Conservation (phyloP, 2,329 filamentous ascomycete species). For the Pezicula neosporulosa region DNA sequence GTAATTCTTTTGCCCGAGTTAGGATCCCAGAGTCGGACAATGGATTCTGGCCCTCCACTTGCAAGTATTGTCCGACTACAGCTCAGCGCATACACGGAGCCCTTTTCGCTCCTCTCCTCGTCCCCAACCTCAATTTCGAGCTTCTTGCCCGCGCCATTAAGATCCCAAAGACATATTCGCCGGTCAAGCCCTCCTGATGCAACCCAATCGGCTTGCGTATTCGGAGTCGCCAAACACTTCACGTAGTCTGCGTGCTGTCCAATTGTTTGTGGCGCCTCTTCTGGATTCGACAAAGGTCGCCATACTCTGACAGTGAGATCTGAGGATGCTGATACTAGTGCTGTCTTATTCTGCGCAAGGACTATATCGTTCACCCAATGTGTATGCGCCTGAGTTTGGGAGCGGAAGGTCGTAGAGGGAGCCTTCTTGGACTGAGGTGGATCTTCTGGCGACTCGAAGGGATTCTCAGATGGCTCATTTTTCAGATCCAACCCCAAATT, state of each 20-base stretch:
- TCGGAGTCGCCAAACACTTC: conserved; percentile 84
- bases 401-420: conserved; percentile 53
- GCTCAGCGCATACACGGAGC: conserved; percentile 88
- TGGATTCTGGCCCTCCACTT: conserved; percentile 90
- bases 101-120: conserved; percentile 83
- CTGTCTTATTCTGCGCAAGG: conserved; percentile 60
- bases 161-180: conserved; percentile 90
- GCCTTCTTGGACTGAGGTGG: conserved; percentile 34
- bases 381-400: conserved; percentile 67
- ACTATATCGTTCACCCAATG: conserved; percentile 78
- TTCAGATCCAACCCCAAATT: conserved; percentile 72
- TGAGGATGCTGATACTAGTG: conserved; percentile 68
- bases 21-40: conserved; percentile 88
- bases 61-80: conserved; percentile 79
- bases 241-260: conserved; percentile 95
- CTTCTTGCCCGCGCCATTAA: conserved; percentile 81
- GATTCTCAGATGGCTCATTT: conserved; percentile 17
- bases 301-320: conserved; percentile 72
- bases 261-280: conserved; percentile 71
- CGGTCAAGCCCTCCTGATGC: conserved; percentile 92
- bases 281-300: conserved; percentile 68
- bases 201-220: conserved; percentile 73
- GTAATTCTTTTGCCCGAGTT: conserved; percentile 86
- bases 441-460: conserved; percentile 27
- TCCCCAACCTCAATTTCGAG: conserved; percentile 82